Base-by-base conservation (phyloP, 1,284 basidiomycete species). In the Papiliotrema laurentii region DNA sequence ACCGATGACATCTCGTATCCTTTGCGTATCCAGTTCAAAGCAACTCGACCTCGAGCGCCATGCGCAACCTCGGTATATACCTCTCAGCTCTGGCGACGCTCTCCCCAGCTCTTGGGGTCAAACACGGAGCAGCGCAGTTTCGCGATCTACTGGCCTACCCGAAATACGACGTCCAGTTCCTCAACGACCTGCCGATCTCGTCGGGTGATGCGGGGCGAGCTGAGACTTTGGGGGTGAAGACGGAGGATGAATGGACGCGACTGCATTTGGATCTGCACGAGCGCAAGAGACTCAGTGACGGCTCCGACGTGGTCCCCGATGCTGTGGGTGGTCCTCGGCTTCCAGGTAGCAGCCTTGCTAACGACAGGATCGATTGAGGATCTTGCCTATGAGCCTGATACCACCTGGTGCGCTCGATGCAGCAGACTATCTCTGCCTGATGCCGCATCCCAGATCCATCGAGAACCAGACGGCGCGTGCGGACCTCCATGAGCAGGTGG, bases 131-230 rank as follows among this genome's bases (percentile, higher is more conserved):
- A 4, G 55, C 61, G 14, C 61, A 63, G 16, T 54, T 72, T 9
- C 58, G 89, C 59, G 89, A 93, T 64, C 77, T 84, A 14, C 81
- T 83, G 66, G 84, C 88, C 0, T 89, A 85, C 67, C 89, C 89
- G 47, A 92, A 92, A 70, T 89, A 83, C 70, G 80, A 83, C 44
- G 83, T 92, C 56, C 76, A 83, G 39, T 92, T 88, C 71, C 80
- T 92, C 60, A 87, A 88, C 65, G 80, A 82, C 51, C 79, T 84
- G 16, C 88, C 89, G n/a, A 72, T 92, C 49, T 71, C 80, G 7
- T 83, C 83, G 61, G 76, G 82, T 36, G 89, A 88, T 11, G 89
- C 87, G 7, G 76, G 83, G 54, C 76, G 78, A 38, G 21, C 69
- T 71, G 19, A 36, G 31, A 18, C 36, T 24, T 68, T 82, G 18